Conservation (phyloP, 192 early-diverging fungal genomes). For the Podila minutissima region DNA sequence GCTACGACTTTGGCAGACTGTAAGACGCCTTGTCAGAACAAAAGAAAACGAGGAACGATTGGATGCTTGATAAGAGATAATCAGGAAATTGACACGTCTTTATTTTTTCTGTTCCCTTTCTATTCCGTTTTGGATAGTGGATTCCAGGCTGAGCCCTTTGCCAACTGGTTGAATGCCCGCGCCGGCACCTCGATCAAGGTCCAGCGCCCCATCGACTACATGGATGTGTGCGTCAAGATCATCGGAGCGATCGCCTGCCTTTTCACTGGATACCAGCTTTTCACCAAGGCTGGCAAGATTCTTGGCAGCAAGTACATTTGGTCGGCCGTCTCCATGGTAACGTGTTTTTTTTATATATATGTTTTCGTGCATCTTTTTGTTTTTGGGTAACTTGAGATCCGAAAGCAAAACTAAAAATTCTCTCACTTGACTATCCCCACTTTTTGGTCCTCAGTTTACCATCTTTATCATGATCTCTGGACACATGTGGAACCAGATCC, state of each 20-base stretch:
- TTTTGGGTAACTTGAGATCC: too few species aligned
- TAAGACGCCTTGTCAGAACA: constrained; percentile 19
- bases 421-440: background rate
- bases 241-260: constrained; percentile 43
- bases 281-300: constrained; percentile 53
- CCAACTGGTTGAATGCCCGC: constrained; percentile 59
- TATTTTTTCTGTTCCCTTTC: background rate
- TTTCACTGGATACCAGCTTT: constrained; percentile 53
- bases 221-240: constrained; percentile 50
- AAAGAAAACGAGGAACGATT: too few species aligned
- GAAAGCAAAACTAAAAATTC: background rate
- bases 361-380: too few species aligned
- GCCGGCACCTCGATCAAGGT: constrained; percentile 49
- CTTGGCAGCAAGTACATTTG: constrained; percentile 67
- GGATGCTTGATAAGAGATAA: background rate
- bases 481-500: constrained; percentile 90
- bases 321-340: constrained; percentile 62
- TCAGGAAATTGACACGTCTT: background rate
- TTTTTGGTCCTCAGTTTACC: constrained; percentile 48
- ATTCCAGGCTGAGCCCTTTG: constrained; percentile 71
- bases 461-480: constrained; percentile 81
- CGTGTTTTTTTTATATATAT: background rate
- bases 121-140: constrained; percentile 53
- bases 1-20: constrained; percentile 69
- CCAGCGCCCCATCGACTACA: constrained; percentile 68